These are phyloP conservation scores for Cutaneotrichosporon cyanovorans DNA, from an alignment of 1,284 basidiomycete genomes.

Conservation along the genomic window DNA sequence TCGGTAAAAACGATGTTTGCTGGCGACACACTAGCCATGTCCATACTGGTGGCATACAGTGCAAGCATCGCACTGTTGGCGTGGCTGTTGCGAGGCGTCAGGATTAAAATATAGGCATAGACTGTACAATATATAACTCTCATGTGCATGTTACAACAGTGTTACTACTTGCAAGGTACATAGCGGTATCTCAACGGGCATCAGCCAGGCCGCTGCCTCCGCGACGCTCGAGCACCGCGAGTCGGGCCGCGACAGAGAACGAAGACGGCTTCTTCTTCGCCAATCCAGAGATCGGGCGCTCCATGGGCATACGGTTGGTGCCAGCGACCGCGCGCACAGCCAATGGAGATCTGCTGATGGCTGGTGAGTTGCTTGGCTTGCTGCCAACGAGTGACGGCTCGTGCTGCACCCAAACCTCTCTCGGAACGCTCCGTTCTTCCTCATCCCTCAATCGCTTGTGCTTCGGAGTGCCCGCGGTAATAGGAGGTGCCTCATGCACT, in stretches of 20 bases:
- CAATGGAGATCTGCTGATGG: not conserved
- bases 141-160: too few species aligned
- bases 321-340: not conserved
- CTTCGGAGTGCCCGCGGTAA: not conserved
- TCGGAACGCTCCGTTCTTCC: conserved; percentile 2
- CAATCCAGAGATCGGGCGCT: too few species aligned
- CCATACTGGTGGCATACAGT: conserved; percentile 60
- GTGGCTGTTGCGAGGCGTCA: conserved; percentile 46
- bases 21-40: conserved; percentile 50
- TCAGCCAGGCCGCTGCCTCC: too few species aligned
- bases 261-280: too few species aligned
- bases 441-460: conserved; percentile 14
- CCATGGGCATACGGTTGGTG: too few species aligned
- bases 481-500: not conserved
- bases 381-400: not conserved
- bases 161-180: not conserved
- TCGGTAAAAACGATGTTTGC: conserved; percentile 74
- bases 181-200: too few species aligned
- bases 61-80: conserved; percentile 55
- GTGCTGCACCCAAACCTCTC: conserved; percentile 7
- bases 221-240: too few species aligned
- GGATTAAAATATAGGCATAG: conserved; percentile 9
- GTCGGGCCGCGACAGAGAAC: too few species aligned
- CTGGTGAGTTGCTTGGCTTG: not conserved
- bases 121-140: not conserved